Conservation (phyloP, 768 basidiomycete genomes). For the Naganishia randhawae region DNA sequence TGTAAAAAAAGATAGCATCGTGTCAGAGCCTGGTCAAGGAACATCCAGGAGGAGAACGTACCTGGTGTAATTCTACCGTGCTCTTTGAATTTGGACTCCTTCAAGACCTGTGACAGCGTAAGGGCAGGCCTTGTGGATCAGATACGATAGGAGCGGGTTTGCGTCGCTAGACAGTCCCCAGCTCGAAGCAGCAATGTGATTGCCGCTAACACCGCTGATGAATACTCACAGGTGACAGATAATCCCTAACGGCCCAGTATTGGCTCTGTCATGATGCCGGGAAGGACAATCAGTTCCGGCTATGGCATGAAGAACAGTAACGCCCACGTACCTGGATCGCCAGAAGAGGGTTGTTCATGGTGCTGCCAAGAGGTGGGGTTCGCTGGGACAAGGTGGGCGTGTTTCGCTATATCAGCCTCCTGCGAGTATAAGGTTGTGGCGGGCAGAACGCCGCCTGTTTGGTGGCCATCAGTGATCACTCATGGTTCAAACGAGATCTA, state of each 20-base stretch:
- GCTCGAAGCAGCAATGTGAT: background rate
- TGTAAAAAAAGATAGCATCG: conserved; percentile 42
- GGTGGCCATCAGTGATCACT: background rate
- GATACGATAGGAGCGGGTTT: background rate
- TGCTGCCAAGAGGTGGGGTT: background rate
- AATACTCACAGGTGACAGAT: conserved; percentile 59
- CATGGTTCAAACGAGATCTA: background rate
- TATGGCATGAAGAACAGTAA: background rate
- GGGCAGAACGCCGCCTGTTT: too few species aligned
- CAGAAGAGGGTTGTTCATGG: conserved; percentile 48
- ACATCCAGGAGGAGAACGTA: conserved; percentile 54
- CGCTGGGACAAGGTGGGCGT: too few species aligned
- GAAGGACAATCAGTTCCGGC: background rate
- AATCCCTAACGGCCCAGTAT: conserved; percentile 89
- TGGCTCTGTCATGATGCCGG: conserved; percentile 61
- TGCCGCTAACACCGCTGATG: conserved; percentile 26
- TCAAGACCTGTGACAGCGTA: conserved; percentile 66
- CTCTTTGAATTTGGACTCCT: conserved; percentile 98
- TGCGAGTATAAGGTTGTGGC: too few species aligned
- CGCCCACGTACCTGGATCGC: conserved; percentile 51
- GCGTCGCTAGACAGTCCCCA: background rate
- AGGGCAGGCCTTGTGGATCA: background rate
- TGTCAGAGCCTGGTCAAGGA: conserved; percentile 35
- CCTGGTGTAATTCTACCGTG: conserved; percentile 86
- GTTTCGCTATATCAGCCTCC: too few species aligned